phyloP scores from a whole-genome alignment of 2,329 filamentous ascomycete genomes.

The Talaromyces sp. region DNA sequence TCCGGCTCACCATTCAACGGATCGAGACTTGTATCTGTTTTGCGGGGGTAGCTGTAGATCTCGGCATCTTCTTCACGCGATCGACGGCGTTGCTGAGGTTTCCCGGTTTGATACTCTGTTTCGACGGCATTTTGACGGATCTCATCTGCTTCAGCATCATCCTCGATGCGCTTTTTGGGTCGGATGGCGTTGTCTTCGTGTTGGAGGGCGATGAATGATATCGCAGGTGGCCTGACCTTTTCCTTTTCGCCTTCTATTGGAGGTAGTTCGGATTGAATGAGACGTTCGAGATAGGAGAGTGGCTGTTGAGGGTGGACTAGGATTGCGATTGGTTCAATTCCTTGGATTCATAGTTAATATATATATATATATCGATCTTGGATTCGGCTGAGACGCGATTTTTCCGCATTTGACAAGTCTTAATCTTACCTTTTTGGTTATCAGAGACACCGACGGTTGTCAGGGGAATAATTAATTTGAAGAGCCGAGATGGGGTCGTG shows the following conservation, averaged over 20 bases:
- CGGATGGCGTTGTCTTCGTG: conserved; percentile 62
- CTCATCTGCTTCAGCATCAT: conserved; percentile 48
- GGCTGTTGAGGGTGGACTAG: conserved; percentile 89
- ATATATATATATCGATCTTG: neutral
- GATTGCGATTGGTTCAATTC: conserved; percentile 81
- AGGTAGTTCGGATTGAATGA: conserved; percentile 86
- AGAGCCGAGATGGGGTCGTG: conserved; percentile 76
- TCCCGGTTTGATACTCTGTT: conserved; percentile 4
- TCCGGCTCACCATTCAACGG: conserved; percentile 21
- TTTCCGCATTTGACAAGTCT: neutral
- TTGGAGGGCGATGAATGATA: conserved; percentile 81
- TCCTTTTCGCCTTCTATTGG: conserved; percentile 64
- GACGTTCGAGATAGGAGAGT: conserved; percentile 82
- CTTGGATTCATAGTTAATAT: conserved; percentile 28
- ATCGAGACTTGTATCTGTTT: conserved; percentile 20
- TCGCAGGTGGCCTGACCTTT: conserved; percentile 69
- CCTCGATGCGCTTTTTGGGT: conserved; percentile 40
- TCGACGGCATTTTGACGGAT: conserved; percentile 2
- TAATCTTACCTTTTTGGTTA: conserved; percentile 56
- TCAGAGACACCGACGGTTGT: conserved; percentile 62
- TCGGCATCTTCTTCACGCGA: conserved; percentile 64
- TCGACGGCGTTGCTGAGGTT: conserved; percentile 46
- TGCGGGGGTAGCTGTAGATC: conserved; percentile 71
- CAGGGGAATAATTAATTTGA: conserved; percentile 79
- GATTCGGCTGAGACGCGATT: too few relatives aligned